A percentile compares a stretch with the other conserved stretches of the same genome.
Evolutionary conservation across 495 filamentous ascomycete genomes (phyloP).

Genomic region (Hypomontagnella monticulosa): DNA sequence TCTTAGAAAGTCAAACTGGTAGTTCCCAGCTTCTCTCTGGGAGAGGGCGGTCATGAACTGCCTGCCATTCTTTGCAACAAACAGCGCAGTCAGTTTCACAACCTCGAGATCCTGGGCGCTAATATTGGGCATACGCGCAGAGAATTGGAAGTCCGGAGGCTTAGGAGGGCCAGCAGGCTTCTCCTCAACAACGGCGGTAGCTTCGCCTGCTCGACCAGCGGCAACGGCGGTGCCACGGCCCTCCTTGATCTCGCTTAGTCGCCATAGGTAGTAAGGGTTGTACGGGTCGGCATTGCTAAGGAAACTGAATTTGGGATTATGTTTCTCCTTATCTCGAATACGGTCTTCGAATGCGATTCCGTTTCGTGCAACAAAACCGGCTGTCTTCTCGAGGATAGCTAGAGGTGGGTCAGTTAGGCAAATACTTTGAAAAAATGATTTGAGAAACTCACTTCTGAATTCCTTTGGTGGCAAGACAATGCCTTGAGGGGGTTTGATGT

Average conservation of each 20-base stretch:
- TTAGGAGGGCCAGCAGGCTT: conserved; percentile 84
- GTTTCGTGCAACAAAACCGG: conserved; percentile 88
- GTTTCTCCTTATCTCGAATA: conserved; percentile 84
- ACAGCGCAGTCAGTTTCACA: conserved; percentile 86
- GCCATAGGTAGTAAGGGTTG: conserved; percentile 88
- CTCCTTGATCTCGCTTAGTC: conserved; percentile 81
- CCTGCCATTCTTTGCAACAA: conserved; percentile 89
- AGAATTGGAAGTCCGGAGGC: conserved; percentile 93
- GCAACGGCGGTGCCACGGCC: conserved; percentile 83
- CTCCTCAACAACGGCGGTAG: conserved; percentile 60
- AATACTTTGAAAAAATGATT: neutral
- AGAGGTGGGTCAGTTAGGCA: conserved; percentile 68
- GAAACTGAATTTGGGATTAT: conserved; percentile 92
- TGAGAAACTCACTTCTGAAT: conserved; percentile 38
- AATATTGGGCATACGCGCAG: conserved; percentile 96
- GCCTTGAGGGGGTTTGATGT: conserved; percentile 79
- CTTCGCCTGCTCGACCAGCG: conserved; percentile 78
- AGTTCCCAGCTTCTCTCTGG: conserved; percentile 89
- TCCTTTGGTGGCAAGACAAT: conserved; percentile 80
- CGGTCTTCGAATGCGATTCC: conserved; percentile 87
- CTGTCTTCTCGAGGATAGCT: conserved; percentile 94
- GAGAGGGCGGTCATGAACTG: conserved; percentile 87
- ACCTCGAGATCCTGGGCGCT: conserved; percentile 95
- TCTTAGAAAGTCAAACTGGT: conserved; percentile 95
- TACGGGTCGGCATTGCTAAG: conserved; percentile 83